Percentiles rank a stretch among this genome's conserved stretches.
These are phyloP conservation scores for Fusarium xylarioides DNA, from an alignment of 2,329 filamentous ascomycete species.

Conservation along the genomic window DNA sequence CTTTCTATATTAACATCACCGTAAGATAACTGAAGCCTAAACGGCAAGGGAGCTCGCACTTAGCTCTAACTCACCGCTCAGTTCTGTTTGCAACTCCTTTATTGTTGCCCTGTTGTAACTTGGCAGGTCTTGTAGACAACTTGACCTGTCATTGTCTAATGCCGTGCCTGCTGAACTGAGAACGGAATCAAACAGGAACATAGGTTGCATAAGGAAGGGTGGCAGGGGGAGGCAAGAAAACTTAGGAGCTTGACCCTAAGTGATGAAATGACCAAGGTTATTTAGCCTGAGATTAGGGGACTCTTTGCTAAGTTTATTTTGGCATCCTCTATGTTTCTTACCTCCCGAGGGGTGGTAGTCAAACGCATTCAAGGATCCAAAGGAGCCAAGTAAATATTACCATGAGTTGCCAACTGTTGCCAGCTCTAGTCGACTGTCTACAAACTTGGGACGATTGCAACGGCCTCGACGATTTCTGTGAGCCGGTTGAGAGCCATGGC, in stretches of 20 bases:
- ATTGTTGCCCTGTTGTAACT: neutral
- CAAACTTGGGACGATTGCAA: neutral
- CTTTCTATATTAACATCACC: neutral
- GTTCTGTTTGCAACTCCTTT: neutral
- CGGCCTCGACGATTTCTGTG: neutral
- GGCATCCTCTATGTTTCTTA: neutral
- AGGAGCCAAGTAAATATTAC: no score
- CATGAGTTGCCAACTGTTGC: no score
- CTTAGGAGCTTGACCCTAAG: neutral
- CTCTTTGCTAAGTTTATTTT: neutral
- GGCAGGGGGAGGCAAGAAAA: neutral
- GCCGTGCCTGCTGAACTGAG: neutral
- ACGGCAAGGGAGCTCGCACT: neutral
- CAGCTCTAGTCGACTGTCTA: neutral
- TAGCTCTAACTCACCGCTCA: neutral
- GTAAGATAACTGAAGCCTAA: neutral
- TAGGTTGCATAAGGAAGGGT: neutral
- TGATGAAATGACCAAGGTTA: neutral
- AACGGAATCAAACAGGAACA: neutral
- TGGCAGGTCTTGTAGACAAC: no score
- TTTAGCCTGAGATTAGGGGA: neutral
- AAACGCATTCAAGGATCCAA: no score
- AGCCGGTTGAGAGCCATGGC: neutral
- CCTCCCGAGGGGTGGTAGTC: neutral
- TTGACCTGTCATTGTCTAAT: neutral